phyloP scores from a whole-genome alignment of 306 rosid genomes.

The Acacia melanoxylon region DNA sequence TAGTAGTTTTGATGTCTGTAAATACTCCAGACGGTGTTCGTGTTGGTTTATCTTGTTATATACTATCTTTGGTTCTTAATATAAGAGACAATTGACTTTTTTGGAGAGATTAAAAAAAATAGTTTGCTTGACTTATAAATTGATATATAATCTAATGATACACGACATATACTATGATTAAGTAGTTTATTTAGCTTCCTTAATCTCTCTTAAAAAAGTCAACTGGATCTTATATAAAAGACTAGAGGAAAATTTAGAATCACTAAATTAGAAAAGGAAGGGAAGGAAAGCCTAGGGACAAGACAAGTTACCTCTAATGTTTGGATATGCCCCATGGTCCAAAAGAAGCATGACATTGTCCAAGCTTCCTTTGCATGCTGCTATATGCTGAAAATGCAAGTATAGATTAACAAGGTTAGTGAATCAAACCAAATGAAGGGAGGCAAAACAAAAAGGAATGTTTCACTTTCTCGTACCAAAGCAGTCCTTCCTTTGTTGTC shows the following conservation, averaged over 20 bases:
- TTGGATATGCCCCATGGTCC: constrained; percentile 73
- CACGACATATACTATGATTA: too few relatives aligned
- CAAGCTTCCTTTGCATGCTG: constrained; percentile 70
- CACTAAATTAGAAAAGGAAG: neutral
- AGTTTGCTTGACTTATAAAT: too few relatives aligned
- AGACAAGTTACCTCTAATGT: constrained; percentile 65
- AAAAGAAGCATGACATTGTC: constrained; percentile 70
- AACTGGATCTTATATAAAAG: too few relatives aligned
- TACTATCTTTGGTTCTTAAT: neutral
- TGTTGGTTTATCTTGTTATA: neutral
- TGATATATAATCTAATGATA: too few relatives aligned
- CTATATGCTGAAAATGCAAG: constrained; percentile 65
- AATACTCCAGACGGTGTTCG: neutral
- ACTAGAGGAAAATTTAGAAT: neutral
- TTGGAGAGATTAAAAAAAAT: too few relatives aligned
- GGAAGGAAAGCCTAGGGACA: neutral
- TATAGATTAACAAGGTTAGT: neutral
- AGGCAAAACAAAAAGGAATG: neutral
- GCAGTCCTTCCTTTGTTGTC: constrained; percentile 82
- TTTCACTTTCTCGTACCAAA: constrained; percentile 56
- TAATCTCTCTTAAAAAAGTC: too few relatives aligned
- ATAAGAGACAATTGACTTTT: too few relatives aligned
- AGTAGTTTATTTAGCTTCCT: too few relatives aligned
- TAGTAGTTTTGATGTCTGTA: neutral
- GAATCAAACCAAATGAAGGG: neutral